These are phyloP conservation scores for Iberis amara DNA, from an alignment of 441 rosid species.

Conservation along the genomic window DNA sequence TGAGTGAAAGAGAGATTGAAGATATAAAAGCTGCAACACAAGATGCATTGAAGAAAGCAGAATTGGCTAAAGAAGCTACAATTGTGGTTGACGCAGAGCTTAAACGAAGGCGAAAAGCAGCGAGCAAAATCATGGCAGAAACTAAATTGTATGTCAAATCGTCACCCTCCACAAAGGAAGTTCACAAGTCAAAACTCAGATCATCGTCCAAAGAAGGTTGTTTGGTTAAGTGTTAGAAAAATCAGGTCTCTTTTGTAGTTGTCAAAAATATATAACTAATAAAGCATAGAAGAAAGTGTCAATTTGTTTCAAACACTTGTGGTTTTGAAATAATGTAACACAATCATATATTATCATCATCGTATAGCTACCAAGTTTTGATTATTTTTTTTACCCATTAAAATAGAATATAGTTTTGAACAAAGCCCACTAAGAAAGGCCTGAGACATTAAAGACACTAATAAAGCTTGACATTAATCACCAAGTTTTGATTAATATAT, in stretches of 20 bases:
- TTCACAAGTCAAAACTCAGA: slow-evolving; percentile 46
- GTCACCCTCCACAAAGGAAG: slow-evolving; percentile 42
- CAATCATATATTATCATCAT: too few species aligned
- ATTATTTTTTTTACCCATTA: too few species aligned
- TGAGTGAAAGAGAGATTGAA: slow-evolving; percentile 61
- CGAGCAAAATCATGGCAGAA: slow-evolving; percentile 60
- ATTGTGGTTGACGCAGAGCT: slow-evolving; percentile 75
- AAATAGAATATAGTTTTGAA: too few species aligned
- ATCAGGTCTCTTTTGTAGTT: slow-evolving; percentile 48
- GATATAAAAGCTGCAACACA: slow-evolving; percentile 62
- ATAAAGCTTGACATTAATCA: too few species aligned
- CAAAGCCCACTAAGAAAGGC: too few species aligned
- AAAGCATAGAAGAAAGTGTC: background rate
- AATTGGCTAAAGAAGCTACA: slow-evolving; percentile 84
- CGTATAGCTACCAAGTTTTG: too few species aligned
- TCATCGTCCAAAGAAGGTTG: slow-evolving; percentile 47
- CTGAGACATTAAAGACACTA: too few species aligned
- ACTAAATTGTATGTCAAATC: slow-evolving; percentile 46
- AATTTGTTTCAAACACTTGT: slow-evolving; percentile 19
- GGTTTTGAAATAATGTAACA: background rate
- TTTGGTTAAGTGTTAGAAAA: slow-evolving; percentile 52
- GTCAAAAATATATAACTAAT: slow-evolving; percentile 6
- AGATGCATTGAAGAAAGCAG: slow-evolving; percentile 72
- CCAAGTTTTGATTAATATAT: too few species aligned
- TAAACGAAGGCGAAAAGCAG: slow-evolving; percentile 69